These are phyloP conservation scores for Trichothecium roseum DNA, from an alignment of 2,329 filamentous ascomycete genomes.

Conservation along the genomic window DNA sequence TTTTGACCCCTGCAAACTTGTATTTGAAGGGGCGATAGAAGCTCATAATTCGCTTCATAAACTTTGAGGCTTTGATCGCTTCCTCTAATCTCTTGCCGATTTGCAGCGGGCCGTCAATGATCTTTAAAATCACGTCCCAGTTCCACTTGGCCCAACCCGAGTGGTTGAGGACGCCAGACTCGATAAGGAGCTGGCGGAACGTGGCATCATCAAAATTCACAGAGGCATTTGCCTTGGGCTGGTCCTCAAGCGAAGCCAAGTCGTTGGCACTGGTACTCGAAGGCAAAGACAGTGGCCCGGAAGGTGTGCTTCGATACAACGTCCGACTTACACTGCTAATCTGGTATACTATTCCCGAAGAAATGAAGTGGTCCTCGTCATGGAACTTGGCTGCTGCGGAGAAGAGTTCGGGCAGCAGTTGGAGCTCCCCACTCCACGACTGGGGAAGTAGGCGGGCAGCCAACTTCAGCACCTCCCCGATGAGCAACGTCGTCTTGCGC, in stretches of 20 bases:
- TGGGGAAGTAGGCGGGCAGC: constrained; percentile 76
- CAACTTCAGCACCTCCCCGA: constrained; percentile 85
- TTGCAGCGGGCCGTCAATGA: constrained; percentile 86
- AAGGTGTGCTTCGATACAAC: constrained; percentile 65
- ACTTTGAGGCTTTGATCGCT: constrained; percentile 89
- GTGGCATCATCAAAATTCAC: constrained; percentile 47
- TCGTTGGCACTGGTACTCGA: constrained; percentile 35
- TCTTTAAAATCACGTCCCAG: constrained; percentile 83
- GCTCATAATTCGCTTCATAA: constrained; percentile 86
- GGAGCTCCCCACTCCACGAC: constrained; percentile 72
- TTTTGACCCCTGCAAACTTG: constrained; percentile 81
- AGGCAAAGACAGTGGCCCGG: constrained; percentile 27
- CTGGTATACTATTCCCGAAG: constrained; percentile 89
- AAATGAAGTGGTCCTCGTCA: constrained; percentile 63
- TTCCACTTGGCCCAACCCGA: constrained; percentile 95
- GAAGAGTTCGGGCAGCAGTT: constrained; percentile 80
- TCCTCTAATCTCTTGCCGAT: constrained; percentile 90
- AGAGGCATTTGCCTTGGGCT: constrained; percentile 38
- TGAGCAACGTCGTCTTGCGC: constrained; percentile 79
- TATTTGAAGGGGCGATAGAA: constrained; percentile 98
- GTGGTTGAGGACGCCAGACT: constrained; percentile 78
- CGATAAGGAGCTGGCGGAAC: constrained; percentile 55
- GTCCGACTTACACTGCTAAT: constrained; percentile 96
- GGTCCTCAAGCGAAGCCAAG: constrained; percentile 42
- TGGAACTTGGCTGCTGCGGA: constrained; percentile 63